These are phyloP conservation scores for Xylaria sp. DNA, from an alignment of 495 filamentous ascomycete genomes.

Conservation along the genomic window DNA sequence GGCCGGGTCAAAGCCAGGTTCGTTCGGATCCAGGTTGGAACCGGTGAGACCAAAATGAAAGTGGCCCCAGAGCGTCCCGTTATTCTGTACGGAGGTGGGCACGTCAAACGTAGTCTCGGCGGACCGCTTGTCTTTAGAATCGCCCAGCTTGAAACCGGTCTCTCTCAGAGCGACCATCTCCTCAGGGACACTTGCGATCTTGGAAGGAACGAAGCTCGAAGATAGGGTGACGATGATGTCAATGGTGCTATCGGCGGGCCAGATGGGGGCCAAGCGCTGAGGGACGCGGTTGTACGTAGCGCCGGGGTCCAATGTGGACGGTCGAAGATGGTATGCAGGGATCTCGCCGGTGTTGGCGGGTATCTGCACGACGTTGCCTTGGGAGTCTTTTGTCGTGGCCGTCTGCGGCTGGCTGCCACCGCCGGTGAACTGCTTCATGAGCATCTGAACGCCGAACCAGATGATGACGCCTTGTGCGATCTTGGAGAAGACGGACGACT, in stretches of 20 bases:
- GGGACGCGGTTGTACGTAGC: constrained; percentile 76
- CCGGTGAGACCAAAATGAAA: constrained; percentile 85
- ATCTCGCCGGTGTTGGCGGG: constrained; percentile 57
- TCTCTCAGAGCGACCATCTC: constrained; percentile 75
- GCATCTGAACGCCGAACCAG: constrained; percentile 55
- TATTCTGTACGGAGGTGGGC: constrained; percentile 82
- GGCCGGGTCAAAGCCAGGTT: constrained; percentile 70
- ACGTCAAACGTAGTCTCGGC: constrained; percentile 80
- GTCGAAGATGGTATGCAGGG: constrained; percentile 71
- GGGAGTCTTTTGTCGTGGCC: constrained; percentile 55
- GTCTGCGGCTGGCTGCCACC: constrained; percentile 56
- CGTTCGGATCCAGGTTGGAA: constrained; percentile 73
- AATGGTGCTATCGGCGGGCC: constrained; percentile 76
- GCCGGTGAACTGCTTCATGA: constrained; percentile 51
- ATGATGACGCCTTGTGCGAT: constrained; percentile 49
- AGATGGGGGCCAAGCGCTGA: constrained; percentile 82
- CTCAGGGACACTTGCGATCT: constrained; percentile 64
- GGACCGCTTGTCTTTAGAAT: constrained; percentile 79
- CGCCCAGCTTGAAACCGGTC: constrained; percentile 79
- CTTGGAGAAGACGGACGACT: constrained; percentile 46
- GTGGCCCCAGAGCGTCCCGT: constrained; percentile 93
- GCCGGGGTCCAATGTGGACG: constrained; percentile 62
- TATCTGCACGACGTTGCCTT: constrained; percentile 53
- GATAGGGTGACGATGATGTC: constrained; percentile 89
- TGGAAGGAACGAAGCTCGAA: constrained; percentile 70